Percentiles rank a stretch among this genome's conserved stretches.
Conservation (phyloP, 2,329 filamentous ascomycete genomes). For the Talaromyces sp. region DNA sequence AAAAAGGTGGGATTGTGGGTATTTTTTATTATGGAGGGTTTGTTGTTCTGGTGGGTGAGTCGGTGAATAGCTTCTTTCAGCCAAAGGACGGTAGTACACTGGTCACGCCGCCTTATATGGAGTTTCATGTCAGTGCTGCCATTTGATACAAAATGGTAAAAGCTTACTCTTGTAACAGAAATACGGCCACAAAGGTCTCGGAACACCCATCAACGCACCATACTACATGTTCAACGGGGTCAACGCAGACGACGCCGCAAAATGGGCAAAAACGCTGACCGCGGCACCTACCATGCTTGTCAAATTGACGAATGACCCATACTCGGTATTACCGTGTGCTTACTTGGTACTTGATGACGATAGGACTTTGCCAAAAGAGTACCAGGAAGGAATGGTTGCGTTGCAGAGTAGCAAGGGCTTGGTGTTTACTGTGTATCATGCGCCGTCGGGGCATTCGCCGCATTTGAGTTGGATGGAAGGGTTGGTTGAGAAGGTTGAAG, state of each 20-base stretch:
- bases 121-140: slow-evolving; percentile 23
- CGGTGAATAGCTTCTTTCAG: slow-evolving; percentile 24
- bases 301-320: slow-evolving; percentile 26
- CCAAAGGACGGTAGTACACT: slow-evolving; percentile 17
- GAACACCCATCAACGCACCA: slow-evolving; percentile 17
- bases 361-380: slow-evolving; percentile 21
- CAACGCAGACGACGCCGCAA: slow-evolving; percentile 15
- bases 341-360: slow-evolving; percentile 27
- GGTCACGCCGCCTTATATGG: slow-evolving; percentile 19
- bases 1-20: slow-evolving; percentile 17
- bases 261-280: slow-evolving; percentile 14
- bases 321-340: slow-evolving; percentile 25
- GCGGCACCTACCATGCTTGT: neutral
- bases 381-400: slow-evolving; percentile 27
- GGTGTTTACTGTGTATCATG: slow-evolving; percentile 21
- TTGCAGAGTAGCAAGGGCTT: slow-evolving; percentile 13
- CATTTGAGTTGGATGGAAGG: slow-evolving; percentile 27
- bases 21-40: slow-evolving; percentile 26
- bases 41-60: slow-evolving; percentile 25
- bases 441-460: slow-evolving; percentile 24
- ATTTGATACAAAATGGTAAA: no score
- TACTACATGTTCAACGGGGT: slow-evolving; percentile 26
- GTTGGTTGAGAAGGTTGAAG: slow-evolving; percentile 11
- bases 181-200: slow-evolving; percentile 16
- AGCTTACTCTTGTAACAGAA: slow-evolving; percentile 8